Percentiles rank a stretch among this genome's conserved stretches.
Evolutionary conservation across 1,139 yeast genomes (phyloP).

Genomic region (Kurtzmaniella quercitrusa): DNA sequence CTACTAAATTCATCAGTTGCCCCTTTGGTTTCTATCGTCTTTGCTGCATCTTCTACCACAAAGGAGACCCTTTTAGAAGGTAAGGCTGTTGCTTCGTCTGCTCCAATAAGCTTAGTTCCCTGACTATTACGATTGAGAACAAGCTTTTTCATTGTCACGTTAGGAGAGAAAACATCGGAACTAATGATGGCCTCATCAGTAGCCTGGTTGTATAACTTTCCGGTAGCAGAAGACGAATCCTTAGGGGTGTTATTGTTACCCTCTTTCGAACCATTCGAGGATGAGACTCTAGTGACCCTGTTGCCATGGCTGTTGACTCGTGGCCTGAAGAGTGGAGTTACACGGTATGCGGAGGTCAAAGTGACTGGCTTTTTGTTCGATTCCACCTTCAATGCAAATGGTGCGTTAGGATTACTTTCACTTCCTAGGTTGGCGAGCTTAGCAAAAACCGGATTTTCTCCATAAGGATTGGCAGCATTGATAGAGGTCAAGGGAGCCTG

Average conservation of each 20-base stretch:
- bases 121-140: conserved; percentile 46
- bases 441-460: conserved; percentile 62
- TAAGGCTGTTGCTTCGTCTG: conserved; percentile 8
- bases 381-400: conserved; percentile 28
- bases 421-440: conserved; percentile 26
- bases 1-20: conserved; percentile 8
- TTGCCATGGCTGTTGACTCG: conserved; percentile 12
- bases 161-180: conserved; percentile 71
- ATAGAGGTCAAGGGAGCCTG: conserved; percentile 39
- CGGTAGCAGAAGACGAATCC: conserved; percentile 3
- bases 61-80: conserved; percentile 37
- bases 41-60: conserved; percentile 15
- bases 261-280: background rate
- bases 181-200: conserved; percentile 67
- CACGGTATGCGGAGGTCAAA: conserved; percentile 59
- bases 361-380: conserved; percentile 50
- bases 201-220: conserved; percentile 22
- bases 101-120: conserved; percentile 10
- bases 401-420: conserved; percentile 6
- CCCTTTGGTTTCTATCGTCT: conserved; percentile 8
- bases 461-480: conserved; percentile 66
- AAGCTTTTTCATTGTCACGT: conserved; percentile 52
- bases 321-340: conserved; percentile 45
- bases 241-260: conserved; percentile 9
- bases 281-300: background rate